A percentile compares a stretch with the other conserved stretches of the same genome.
These are phyloP conservation scores for Bipolaris cookei DNA, from an alignment of 2,329 filamentous ascomycete species.

Conservation along the genomic window DNA sequence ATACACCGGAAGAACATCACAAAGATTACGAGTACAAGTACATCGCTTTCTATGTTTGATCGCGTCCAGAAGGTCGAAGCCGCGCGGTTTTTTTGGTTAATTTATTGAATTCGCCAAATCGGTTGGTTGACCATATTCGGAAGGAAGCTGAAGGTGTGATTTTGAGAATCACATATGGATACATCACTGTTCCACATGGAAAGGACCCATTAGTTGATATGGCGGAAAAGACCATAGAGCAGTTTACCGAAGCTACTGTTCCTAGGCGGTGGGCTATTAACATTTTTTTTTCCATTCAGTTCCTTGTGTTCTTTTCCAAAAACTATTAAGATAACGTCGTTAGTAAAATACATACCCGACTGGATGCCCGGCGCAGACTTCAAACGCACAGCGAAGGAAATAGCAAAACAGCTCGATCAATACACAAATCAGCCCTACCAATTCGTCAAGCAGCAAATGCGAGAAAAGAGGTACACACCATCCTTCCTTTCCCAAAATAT, in stretches of 20 bases:
- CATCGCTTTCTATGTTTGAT: conserved; percentile 28
- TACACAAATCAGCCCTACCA: conserved; percentile 51
- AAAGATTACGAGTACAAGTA: conserved; percentile 27
- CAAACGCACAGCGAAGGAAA: conserved; percentile 19
- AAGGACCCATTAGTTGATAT: conserved; percentile 55
- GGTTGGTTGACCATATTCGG: conserved; percentile 31
- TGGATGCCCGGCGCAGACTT: conserved; percentile 55
- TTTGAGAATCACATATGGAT: conserved; percentile 48
- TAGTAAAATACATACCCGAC: conserved; percentile 51
- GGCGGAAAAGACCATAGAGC: conserved; percentile 48
- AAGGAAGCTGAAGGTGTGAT: conserved; percentile 39
- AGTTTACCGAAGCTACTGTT: conserved; percentile 51
- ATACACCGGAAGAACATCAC: conserved; percentile 34
- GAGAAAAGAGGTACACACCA: conserved; percentile 30
- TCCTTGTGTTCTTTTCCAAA: conserved; percentile 17
- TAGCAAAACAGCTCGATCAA: conserved; percentile 37
- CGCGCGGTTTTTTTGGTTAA: conserved; percentile 35
- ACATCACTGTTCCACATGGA: conserved; percentile 50
- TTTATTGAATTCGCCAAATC: conserved; percentile 23
- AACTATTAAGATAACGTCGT: too few relatives aligned
- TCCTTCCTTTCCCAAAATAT: conserved; percentile 53
- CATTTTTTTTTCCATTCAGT: conserved; percentile 54
- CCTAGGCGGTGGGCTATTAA: conserved; percentile 57
- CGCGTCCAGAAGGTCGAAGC: conserved; percentile 30
- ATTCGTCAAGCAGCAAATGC: conserved; percentile 53